A percentile compares a stretch with the other conserved stretches of the same genome.
These are phyloP conservation scores for Penicillium sp. DNA, from an alignment of 2,329 filamentous ascomycete genomes.

Conservation along the genomic window DNA sequence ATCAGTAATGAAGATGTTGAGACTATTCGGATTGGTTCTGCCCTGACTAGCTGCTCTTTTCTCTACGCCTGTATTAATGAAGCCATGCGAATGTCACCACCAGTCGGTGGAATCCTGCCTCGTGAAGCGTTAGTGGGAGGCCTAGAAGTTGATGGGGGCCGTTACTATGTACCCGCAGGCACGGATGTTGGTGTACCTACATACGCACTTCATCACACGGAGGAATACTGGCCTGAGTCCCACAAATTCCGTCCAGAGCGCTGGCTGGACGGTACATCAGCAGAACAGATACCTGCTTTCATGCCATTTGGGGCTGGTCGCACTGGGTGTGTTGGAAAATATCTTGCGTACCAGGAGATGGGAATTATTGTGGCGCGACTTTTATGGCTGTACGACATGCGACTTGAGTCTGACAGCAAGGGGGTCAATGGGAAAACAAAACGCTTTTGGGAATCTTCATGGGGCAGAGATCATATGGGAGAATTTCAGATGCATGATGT, in stretches of 20 bases:
- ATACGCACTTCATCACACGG: conserved; percentile 37
- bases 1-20: conserved; percentile 32
- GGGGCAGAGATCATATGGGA: neutral
- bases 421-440: too few relatives aligned
- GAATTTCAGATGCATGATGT: neutral
- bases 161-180: conserved; percentile 28
- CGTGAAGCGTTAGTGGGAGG: conserved; percentile 33
- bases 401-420: neutral
- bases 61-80: conserved; percentile 47
- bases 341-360: conserved; percentile 27
- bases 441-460: neutral
- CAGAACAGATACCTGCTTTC: conserved; percentile 13
- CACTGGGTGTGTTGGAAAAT: conserved; percentile 26
- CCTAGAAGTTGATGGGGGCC: conserved; percentile 31
- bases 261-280: conserved; percentile 29
- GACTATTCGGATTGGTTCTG: conserved; percentile 35
- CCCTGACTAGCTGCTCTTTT: conserved; percentile 38
- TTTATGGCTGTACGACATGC: conserved; percentile 3
- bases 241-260: conserved; percentile 35
- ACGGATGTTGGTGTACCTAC: conserved; percentile 31
- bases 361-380: conserved; percentile 20
- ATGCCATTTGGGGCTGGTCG: conserved; percentile 28
- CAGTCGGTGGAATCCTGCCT: conserved; percentile 26
- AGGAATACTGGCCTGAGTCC: conserved; percentile 33
- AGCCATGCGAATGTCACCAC: conserved; percentile 34